Evolutionary conservation across 441 rosid genomes (phyloP).

Genomic region (Brassica balearica): DNA sequence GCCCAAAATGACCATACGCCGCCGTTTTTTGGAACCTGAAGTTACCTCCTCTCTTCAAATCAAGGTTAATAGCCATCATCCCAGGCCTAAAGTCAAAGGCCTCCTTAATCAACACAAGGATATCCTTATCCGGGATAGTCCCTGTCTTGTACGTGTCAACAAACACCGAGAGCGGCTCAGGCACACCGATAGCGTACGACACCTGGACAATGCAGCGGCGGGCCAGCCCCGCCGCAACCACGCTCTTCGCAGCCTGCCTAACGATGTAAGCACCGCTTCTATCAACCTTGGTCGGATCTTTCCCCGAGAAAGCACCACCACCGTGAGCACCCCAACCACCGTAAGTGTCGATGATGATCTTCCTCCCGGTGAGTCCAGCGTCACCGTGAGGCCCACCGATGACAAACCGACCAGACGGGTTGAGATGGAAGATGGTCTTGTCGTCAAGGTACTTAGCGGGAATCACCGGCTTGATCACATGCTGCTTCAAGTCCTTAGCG

Average conservation of each 20-base stretch:
- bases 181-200: conserved; percentile 81
- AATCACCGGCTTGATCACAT: conserved; percentile 76
- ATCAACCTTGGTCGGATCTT: conserved; percentile 78
- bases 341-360: conserved; percentile 76
- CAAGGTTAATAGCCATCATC: conserved; percentile 83
- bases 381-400: conserved; percentile 90
- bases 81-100: conserved; percentile 85
- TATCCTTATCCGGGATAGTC: conserved; percentile 74
- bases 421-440: conserved; percentile 79
- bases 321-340: conserved; percentile 82
- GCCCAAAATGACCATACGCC: conserved; percentile 82
- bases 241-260: conserved; percentile 86
- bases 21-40: conserved; percentile 84
- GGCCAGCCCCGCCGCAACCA: conserved; percentile 78
- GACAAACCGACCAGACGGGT: conserved; percentile 86
- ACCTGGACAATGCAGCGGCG: conserved; percentile 80
- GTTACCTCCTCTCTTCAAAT: conserved; percentile 77
- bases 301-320: conserved; percentile 78
- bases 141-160: conserved; percentile 84
- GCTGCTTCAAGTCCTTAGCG: conserved; percentile 70
- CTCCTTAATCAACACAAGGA: conserved; percentile 68
- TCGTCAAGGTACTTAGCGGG: conserved; percentile 74
- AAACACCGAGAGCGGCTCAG: conserved; percentile 79
- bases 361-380: conserved; percentile 84
- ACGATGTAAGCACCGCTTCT: conserved; percentile 80